Conservation (phyloP, 2,329 filamentous ascomycete species). For the Elsinoe australis region DNA sequence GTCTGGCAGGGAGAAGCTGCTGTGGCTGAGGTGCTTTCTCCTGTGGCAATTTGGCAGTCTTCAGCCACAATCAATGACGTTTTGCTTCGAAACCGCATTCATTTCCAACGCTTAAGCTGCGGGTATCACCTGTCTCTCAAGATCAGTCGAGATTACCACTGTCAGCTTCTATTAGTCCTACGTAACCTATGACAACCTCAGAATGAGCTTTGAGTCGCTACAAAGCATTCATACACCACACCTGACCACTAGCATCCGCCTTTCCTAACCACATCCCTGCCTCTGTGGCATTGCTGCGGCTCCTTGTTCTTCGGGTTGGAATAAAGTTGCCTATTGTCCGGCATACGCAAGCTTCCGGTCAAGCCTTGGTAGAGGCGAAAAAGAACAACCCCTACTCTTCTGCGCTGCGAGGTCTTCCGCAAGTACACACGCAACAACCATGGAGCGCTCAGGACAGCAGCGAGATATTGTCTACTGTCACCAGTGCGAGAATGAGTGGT, state of each 20-base stretch:
- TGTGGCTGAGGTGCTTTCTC: too few species aligned
- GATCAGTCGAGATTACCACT: too few species aligned
- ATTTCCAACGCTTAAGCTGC: too few species aligned
- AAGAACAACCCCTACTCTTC: not conserved
- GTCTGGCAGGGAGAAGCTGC: too few species aligned
- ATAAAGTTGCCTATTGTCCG: not conserved
- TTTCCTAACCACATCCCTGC: not conserved
- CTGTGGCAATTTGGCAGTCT: too few species aligned
- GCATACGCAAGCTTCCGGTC: slow-evolving; percentile 1
- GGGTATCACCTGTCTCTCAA: too few species aligned
- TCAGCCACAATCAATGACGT: too few species aligned
- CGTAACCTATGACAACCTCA: too few species aligned
- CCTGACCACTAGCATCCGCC: not conserved
- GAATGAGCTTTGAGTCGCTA: not conserved
- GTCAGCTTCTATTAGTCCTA: too few species aligned
- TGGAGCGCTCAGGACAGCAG: slow-evolving; percentile 17
- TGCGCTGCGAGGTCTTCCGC: not conserved
- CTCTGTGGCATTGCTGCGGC: not conserved
- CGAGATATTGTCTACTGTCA: slow-evolving; percentile 82
- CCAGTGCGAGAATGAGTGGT: slow-evolving; percentile 73
- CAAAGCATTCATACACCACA: not conserved
- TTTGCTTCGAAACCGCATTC: too few species aligned
- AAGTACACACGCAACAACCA: not conserved
- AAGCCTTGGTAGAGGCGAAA: slow-evolving; percentile 4
- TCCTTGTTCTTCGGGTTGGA: slow-evolving; percentile 5